Conservation (phyloP, 2,329 filamentous ascomycete genomes). For the Apiospora aurea region DNA sequence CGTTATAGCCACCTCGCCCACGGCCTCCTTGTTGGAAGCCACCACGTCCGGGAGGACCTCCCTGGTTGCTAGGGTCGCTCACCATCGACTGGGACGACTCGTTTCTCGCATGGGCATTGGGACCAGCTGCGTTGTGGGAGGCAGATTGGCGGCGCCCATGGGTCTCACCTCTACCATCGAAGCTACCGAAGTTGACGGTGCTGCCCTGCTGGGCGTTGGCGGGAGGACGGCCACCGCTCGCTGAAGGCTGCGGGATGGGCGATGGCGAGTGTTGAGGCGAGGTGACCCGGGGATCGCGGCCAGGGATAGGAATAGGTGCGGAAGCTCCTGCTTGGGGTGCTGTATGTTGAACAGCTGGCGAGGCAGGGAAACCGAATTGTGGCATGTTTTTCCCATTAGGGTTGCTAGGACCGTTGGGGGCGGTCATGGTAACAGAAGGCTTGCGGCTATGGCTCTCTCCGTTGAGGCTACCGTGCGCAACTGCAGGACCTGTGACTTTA, state of each 20-base stretch:
- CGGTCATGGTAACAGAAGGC: constrained; percentile 89
- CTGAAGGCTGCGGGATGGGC: constrained; percentile 87
- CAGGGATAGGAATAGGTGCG: constrained; percentile 68
- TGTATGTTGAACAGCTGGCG: constrained; percentile 71
- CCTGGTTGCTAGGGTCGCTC: constrained; percentile 71
- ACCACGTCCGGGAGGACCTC: constrained; percentile 62
- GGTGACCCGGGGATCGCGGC: constrained; percentile 72
- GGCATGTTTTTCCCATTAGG: constrained; percentile 70
- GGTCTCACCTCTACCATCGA: constrained; percentile 76
- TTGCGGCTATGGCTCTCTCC: constrained; percentile 84
- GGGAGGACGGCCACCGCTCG: constrained; percentile 85
- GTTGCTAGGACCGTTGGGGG: constrained; percentile 74
- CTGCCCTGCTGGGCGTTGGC: constrained; percentile 71
- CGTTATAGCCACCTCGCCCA: constrained; percentile 57
- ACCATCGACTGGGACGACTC: constrained; percentile 76
- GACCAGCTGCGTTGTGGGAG: constrained; percentile 24
- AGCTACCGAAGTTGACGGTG: constrained; percentile 83
- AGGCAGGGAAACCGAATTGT: constrained; percentile 83
- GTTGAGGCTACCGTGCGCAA: constrained; percentile 73
- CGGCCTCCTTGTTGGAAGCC: constrained; percentile 59
- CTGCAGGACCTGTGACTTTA: constrained; percentile 72
- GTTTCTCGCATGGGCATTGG: constrained; percentile 27
- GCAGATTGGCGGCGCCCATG: constrained; percentile 71
- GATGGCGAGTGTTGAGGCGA: constrained; percentile 90
- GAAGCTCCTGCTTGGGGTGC: constrained; percentile 63